Evolutionary conservation across 176 grass and related monocot genomes (phyloP).

Genomic region (Luzula sylvatica): DNA sequence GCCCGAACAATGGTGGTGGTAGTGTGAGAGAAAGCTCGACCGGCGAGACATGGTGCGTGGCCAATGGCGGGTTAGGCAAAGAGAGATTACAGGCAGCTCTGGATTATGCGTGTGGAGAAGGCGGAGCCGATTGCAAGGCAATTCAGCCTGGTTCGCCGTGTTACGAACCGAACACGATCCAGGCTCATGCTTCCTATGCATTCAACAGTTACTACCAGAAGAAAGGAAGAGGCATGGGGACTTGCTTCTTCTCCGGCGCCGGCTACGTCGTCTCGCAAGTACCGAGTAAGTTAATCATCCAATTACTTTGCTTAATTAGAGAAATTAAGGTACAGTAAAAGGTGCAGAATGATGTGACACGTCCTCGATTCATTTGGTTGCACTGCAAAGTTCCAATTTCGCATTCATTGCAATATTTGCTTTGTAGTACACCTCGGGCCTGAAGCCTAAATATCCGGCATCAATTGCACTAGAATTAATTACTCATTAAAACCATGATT

Average conservation of each 20-base stretch:
- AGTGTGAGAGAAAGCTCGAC: constrained; percentile 33
- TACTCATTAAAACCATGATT: no score
- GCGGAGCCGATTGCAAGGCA: constrained; percentile 61
- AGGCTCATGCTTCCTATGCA: constrained; percentile 45
- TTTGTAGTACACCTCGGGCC: no score
- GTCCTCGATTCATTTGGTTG: no score
- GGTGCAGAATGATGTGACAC: no score
- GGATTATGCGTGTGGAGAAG: constrained; percentile 76
- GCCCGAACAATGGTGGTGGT: not conserved
- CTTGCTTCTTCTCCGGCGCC: constrained; percentile 12
- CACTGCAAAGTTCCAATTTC: no score
- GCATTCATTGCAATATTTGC: no score
- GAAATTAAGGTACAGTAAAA: no score
- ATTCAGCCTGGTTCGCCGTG: constrained; percentile 78
- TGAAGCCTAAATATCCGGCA: no score
- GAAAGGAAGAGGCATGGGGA: constrained; percentile 6
- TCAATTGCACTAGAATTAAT: no score
- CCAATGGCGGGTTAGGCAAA: constrained; percentile 43
- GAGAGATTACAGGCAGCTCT: constrained; percentile 46
- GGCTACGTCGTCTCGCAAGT: constrained; percentile 6
- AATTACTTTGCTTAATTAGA: no score
- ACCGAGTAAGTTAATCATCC: not conserved
- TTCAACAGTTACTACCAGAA: constrained; percentile 22
- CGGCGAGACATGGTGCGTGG: constrained; percentile 74
- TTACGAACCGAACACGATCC: constrained; percentile 81